These are phyloP conservation scores for Colletotrichum lupini DNA, from an alignment of 2,329 filamentous ascomycete genomes.

Conservation along the genomic window DNA sequence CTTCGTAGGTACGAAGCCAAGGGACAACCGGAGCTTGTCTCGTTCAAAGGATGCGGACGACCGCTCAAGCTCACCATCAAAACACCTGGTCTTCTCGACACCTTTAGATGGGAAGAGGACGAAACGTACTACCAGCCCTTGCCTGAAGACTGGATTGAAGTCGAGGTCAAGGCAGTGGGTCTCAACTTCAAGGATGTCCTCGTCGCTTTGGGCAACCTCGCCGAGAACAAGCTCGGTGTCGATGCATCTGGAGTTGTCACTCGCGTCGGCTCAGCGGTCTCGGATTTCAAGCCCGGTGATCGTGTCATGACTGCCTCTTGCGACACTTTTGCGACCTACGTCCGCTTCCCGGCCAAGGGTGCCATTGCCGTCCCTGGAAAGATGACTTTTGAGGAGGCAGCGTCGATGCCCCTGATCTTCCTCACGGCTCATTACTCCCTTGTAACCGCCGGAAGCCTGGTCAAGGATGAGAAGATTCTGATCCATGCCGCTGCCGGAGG, in stretches of 20 bases:
- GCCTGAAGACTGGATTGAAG: constrained; percentile 36
- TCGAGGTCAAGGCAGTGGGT: constrained; percentile 42
- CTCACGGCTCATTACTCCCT: constrained; percentile 44
- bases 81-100: constrained; percentile 40
- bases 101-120: constrained; percentile 40
- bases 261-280: constrained; percentile 43
- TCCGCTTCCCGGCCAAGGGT: constrained; percentile 36
- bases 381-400: constrained; percentile 51
- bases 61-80: constrained; percentile 38
- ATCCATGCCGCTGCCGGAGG: constrained; percentile 52
- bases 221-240: constrained; percentile 40
- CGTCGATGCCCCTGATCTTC: constrained; percentile 43
- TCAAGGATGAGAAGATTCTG: constrained; percentile 50
- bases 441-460: constrained; percentile 43
- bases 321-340: constrained; percentile 38
- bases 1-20: constrained; percentile 21
- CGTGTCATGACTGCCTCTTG: constrained; percentile 39
- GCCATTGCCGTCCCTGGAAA: constrained; percentile 49
- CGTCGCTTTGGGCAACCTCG: constrained; percentile 42
- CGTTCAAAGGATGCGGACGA: constrained; percentile 25
- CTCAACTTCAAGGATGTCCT: constrained; percentile 44
- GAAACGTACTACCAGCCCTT: constrained; percentile 15
- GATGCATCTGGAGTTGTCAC: constrained; percentile 48
- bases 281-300: constrained; percentile 45
- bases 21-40: constrained; percentile 26